Conservation (phyloP, 2,329 filamentous ascomycete species). For the Aspergillus pseudoviridinutans region DNA sequence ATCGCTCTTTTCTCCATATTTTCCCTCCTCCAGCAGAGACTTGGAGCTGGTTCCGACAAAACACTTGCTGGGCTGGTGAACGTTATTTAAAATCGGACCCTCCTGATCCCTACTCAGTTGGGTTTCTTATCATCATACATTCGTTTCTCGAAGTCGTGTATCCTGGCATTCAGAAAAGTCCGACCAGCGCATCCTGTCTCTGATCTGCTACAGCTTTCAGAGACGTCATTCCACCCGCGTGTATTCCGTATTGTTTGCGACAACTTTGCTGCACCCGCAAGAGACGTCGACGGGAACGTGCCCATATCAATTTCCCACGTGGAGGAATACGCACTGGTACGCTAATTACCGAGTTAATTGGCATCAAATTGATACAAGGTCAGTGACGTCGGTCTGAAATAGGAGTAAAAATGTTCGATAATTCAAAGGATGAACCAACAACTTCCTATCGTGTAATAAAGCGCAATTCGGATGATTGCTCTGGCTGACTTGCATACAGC, state of each 20-base stretch:
- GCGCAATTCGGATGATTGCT: neutral
- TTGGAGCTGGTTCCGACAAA: constrained; percentile 14
- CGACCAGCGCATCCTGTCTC: neutral
- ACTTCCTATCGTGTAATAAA: neutral
- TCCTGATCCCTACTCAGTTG: constrained; percentile 3
- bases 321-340: neutral
- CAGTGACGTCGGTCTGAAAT: neutral
- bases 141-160: neutral
- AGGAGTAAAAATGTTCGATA: neutral
- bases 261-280: neutral
- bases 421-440: neutral
- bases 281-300: neutral
- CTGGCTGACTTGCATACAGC: neutral
- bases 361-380: neutral
- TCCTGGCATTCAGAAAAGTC: neutral
- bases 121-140: constrained; percentile 2
- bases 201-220: neutral
- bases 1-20: constrained; percentile 12
- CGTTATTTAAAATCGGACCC: constrained; percentile 10
- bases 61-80: constrained; percentile 30
- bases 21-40: constrained; percentile 20
- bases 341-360: neutral
- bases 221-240: neutral
- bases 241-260: neutral
- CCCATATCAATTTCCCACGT: neutral